phyloP scores from a whole-genome alignment of 805 yeast genomes.

The Vanderwaltozyma verrucispora region DNA sequence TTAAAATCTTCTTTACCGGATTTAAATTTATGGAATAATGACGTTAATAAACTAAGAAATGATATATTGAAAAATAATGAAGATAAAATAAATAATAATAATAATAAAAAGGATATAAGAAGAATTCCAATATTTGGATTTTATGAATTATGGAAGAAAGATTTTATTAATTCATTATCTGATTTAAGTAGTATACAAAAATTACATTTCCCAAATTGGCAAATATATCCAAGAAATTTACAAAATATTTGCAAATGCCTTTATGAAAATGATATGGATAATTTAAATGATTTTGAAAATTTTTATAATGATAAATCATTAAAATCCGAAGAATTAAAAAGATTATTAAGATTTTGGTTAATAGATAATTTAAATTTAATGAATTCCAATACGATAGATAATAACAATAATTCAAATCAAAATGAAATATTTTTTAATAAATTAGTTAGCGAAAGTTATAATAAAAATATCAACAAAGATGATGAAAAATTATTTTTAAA shows the following conservation, averaged over 20 bases:
- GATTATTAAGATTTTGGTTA: conserved; percentile 21
- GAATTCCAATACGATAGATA: no score
- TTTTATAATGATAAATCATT: conserved; percentile 13
- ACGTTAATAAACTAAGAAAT: conserved; percentile 2
- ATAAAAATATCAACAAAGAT: no score
- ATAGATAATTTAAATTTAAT: conserved; percentile 19
- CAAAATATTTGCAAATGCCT: conserved; percentile 12
- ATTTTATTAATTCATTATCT: conserved; percentile 7
- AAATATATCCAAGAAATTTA: conserved; percentile 14
- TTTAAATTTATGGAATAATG: conserved; percentile 10
- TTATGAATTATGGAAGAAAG: conserved; percentile 19
- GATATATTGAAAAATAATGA: no score
- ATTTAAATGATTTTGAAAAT: conserved; percentile 15
- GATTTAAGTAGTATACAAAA: conserved; percentile 13
- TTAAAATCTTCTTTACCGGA: background rate
- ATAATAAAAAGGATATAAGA: background rate
- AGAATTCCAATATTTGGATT: conserved; percentile 7
- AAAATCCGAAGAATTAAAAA: conserved; percentile 7
- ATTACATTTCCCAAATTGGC: conserved; percentile 22
- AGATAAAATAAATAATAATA: background rate
- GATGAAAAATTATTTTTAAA: conserved; percentile 14
- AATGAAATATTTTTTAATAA: conserved; percentile 15
- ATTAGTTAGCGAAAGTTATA: no score
- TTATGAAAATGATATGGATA: conserved; percentile 14
- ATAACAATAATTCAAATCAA: background rate